Base-by-base conservation (phyloP, 2,329 filamentous ascomycete genomes). In the Paraphoma sp. region DNA sequence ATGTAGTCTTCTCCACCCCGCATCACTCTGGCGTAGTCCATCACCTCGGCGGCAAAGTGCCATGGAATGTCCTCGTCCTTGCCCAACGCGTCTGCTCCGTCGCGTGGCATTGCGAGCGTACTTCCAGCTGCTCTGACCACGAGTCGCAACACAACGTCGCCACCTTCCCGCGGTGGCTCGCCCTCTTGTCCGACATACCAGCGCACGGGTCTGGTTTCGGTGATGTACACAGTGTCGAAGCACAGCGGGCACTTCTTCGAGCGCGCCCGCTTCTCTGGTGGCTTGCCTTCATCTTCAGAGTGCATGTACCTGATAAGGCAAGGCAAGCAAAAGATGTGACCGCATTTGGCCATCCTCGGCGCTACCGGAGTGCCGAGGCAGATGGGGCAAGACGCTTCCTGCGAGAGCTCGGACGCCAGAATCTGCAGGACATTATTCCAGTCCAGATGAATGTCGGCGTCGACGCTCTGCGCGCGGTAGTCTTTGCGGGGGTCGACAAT, bases 241-340 rank as follows among this genome's bases (percentile, higher is more conserved):
- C 95, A 99, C 33, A 99, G 93, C 0, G 95, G 94, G 67, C 95
- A 99, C 74, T 96, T 97, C 80, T 96, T 96, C 86, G 92, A 97
- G 52, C 90, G 84, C 30, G 89, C 82, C 67, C 86, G 89, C 78
- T 89, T 93, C 60, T 89, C 88, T 0, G 84, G 83, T 1, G 80
- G 64, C 9, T 85, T 80, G 8, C 79, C 78, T 33, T 90, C 89
- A 54, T 90, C 89, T 23, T 84, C 87, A 7, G 93, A 91, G 68
- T 96, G 91, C 92, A 99, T 97, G 75, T 96, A 99, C 48, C 95
- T 89, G 61, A 98, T 92, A 59, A 98, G 79, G 73, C 95, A 99
- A 6, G 95, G 89, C 33, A 98, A 81, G 73, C 95, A 99, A 75
- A 97, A 98, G 11, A 99, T 97, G 74, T 99, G 95, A 1, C 95